phyloP scores from a whole-genome alignment of 306 rosid species.

The Prunus fruticosa region DNA sequence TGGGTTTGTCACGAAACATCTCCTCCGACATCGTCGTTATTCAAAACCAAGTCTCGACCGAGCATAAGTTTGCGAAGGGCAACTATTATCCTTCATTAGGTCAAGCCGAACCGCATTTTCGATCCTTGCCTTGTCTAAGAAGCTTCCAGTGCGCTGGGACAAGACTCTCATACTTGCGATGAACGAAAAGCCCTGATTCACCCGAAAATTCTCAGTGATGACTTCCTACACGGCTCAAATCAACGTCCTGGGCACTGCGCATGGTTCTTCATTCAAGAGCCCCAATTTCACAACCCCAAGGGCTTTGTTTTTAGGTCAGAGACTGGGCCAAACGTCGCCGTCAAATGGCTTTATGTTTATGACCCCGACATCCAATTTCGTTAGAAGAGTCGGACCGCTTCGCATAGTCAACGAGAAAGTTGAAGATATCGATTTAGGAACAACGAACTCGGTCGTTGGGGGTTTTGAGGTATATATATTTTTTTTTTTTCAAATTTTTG shows the following conservation, averaged over 20 bases:
- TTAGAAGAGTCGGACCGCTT: constrained; percentile 35
- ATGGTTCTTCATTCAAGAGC: constrained; percentile 25
- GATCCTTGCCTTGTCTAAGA: constrained; percentile 68
- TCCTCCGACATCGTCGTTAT: not conserved
- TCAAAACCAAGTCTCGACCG: not conserved
- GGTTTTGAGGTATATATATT: constrained; percentile 56
- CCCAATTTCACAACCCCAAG: constrained; percentile 29
- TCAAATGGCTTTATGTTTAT: constrained; percentile 23
- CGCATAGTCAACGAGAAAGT: constrained; percentile 76
- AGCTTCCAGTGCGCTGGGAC: constrained; percentile 99
- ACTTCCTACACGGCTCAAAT: constrained; percentile 64
- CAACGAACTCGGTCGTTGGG: constrained; percentile 81
- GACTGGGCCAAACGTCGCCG: constrained; percentile 24
- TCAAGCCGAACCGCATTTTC: constrained; percentile 38
- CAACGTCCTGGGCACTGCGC: constrained; percentile 58
- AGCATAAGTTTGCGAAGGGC: not conserved
- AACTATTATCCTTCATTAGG: not conserved
- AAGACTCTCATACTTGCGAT: constrained; percentile 82
- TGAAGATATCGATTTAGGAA: constrained; percentile 78
- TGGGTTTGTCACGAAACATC: not conserved
- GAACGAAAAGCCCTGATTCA: constrained; percentile 34
- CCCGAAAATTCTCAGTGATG: constrained; percentile 23
- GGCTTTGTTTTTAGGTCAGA: constrained; percentile 54
- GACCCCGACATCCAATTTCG: constrained; percentile 21
- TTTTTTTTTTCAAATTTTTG: not conserved